Conservation (phyloP, 495 filamentous ascomycete species). For the Penicillium herquei region DNA sequence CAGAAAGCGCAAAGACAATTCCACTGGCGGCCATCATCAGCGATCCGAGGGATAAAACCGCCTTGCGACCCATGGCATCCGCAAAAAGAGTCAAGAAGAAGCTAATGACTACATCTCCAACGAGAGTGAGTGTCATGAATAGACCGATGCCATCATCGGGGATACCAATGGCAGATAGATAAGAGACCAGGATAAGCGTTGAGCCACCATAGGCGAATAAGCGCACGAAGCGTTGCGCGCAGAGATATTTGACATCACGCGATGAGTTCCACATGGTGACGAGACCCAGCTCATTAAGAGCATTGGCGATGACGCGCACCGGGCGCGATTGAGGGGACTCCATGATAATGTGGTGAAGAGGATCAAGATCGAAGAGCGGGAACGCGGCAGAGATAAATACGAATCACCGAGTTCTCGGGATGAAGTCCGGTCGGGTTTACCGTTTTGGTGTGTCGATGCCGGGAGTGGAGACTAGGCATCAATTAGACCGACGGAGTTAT, state of each 20-base stretch:
- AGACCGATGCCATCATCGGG: slow-evolving; percentile 74
- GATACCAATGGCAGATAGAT: slow-evolving; percentile 63
- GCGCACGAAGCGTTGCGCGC: slow-evolving; percentile 71
- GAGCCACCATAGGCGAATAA: slow-evolving; percentile 78
- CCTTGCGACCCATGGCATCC: slow-evolving; percentile 68
- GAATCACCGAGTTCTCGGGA: no score
- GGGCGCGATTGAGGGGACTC: slow-evolving; percentile 3
- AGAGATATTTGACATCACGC: slow-evolving; percentile 71
- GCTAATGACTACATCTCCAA: slow-evolving; percentile 77
- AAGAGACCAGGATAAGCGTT: slow-evolving; percentile 70
- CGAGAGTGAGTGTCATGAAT: slow-evolving; percentile 83
- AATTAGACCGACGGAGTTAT: no score
- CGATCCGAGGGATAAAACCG: slow-evolving; percentile 67
- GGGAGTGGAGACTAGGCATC: no score
- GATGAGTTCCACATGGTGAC: slow-evolving; percentile 40
- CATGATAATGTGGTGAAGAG: slow-evolving; percentile 1
- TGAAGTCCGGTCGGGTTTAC: no score
- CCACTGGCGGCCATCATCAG: slow-evolving; percentile 67
- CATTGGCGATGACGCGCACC: slow-evolving; percentile 8
- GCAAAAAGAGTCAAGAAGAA: slow-evolving; percentile 73
- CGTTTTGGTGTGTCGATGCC: no score
- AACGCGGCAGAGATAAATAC: background rate
- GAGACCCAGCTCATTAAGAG: slow-evolving; percentile 39
- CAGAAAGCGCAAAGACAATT: slow-evolving; percentile 61
- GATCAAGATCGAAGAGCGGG: background rate